phyloP scores from a whole-genome alignment of 2,329 filamentous ascomycete genomes.

The Exophiala sp. region DNA sequence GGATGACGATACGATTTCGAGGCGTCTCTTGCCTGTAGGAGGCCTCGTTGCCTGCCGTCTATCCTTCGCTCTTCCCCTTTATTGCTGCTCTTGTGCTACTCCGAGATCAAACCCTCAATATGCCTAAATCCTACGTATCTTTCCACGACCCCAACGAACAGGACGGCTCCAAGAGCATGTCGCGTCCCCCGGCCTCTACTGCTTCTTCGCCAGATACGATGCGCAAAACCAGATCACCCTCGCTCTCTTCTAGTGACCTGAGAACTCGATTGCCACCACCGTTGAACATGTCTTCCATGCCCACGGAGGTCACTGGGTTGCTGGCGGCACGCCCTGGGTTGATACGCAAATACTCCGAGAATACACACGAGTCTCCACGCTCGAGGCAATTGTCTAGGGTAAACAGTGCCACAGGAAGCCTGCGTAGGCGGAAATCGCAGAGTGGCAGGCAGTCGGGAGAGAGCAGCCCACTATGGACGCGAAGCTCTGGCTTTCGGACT shows the following conservation, averaged over 20 bases:
- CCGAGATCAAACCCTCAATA: slow-evolving; percentile 5
- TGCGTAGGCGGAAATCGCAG: slow-evolving; percentile 18
- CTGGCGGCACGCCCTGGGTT: slow-evolving; percentile 12
- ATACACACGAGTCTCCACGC: slow-evolving; percentile 7
- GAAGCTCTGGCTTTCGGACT: slow-evolving; percentile 24
- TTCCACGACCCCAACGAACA: slow-evolving; percentile 15
- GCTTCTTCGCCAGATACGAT: slow-evolving; percentile 11
- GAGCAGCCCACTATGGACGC: slow-evolving; percentile 19
- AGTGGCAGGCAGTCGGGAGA: slow-evolving; percentile 16
- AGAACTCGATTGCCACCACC: slow-evolving; percentile 15
- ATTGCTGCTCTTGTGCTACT: background rate
- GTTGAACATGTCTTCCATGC: slow-evolving; percentile 14
- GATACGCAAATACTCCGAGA: slow-evolving; percentile 15
- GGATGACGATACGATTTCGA: slow-evolving; percentile 12
- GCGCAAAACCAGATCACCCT: slow-evolving; percentile 5
- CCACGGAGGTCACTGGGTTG: slow-evolving; percentile 19
- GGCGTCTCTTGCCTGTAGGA: slow-evolving; percentile 17
- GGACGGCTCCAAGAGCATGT: slow-evolving; percentile 12
- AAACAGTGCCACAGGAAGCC: slow-evolving; percentile 22
- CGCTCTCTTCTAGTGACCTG: slow-evolving; percentile 15
- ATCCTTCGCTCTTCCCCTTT: background rate
- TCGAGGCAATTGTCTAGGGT: slow-evolving; percentile 25
- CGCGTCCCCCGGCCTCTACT: slow-evolving; percentile 2
- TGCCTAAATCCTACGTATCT: slow-evolving; percentile 24
- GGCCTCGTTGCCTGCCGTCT: slow-evolving; percentile 2